Conservation (phyloP, 441 rosid genomes). For the Aleurites moluccanus region DNA sequence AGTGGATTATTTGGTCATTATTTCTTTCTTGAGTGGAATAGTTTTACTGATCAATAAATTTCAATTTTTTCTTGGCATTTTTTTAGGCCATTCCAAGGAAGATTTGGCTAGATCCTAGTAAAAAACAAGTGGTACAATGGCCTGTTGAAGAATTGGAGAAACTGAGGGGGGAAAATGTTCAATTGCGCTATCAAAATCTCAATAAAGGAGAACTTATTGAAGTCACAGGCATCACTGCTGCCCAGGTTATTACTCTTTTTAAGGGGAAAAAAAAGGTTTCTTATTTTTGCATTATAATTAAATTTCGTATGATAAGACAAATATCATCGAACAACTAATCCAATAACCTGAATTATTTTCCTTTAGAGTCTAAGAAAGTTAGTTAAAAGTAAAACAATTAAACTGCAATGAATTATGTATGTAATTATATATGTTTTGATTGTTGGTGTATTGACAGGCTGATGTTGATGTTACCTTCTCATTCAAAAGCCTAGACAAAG, state of each 20-base stretch:
- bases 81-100: constrained; percentile 66
- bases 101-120: constrained; percentile 54
- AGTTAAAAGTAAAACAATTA: too few species aligned
- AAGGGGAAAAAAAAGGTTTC: too few species aligned
- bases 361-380: too few species aligned
- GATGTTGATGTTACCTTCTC: constrained; percentile 79
- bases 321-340: too few species aligned
- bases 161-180: constrained; percentile 40
- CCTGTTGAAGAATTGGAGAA: constrained; percentile 62
- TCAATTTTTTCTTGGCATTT: not conserved
- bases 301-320: too few species aligned
- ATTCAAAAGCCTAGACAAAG: constrained; percentile 50
- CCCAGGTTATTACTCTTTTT: constrained; percentile 44
- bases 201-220: constrained; percentile 47
- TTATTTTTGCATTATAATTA: too few species aligned
- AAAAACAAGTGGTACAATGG: constrained; percentile 69
- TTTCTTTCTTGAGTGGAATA: not conserved
- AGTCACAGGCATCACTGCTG: constrained; percentile 58
- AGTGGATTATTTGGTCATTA: not conserved
- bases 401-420: too few species aligned
- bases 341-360: too few species aligned
- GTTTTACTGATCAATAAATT: too few species aligned
- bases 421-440: not conserved
- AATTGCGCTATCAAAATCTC: constrained; percentile 34
- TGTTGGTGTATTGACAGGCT: constrained; percentile 34